Percentiles rank a stretch among this genome's conserved stretches.
Conservation (phyloP, 805 yeast genomes). For the Tetrapisispora pingtungensis region DNA sequence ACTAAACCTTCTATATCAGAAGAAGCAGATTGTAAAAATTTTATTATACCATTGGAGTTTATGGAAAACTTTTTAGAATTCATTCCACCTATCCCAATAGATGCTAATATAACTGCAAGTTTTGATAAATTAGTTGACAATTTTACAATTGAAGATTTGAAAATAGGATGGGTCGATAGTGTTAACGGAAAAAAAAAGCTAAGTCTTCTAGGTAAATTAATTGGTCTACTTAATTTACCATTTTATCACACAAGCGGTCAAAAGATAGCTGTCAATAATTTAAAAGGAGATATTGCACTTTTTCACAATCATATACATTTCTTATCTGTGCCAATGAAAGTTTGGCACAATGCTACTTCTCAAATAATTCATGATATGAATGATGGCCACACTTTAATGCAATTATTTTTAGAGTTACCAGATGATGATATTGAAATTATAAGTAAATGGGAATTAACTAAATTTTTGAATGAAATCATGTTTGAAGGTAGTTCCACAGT, state of each 20-base stretch:
- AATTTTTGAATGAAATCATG: constrained; percentile 36
- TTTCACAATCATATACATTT: constrained; percentile 33
- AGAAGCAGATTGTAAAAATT: background rate
- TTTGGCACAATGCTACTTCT: constrained; percentile 40
- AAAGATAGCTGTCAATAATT: constrained; percentile 26
- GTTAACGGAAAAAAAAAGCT: constrained; percentile 25
- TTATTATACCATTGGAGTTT: constrained; percentile 11
- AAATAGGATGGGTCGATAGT: constrained; percentile 28
- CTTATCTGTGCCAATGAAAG: constrained; percentile 34
- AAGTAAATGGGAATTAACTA: constrained; percentile 33
- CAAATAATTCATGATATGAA: constrained; percentile 19
- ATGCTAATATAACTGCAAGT: constrained; percentile 17
- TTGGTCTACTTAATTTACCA: constrained; percentile 27
- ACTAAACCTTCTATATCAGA: constrained; percentile 10
- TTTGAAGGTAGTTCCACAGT: constrained; percentile 31
- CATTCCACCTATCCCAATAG: constrained; percentile 14
- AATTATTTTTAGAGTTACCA: constrained; percentile 33
- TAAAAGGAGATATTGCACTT: constrained; percentile 36
- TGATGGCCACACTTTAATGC: constrained; percentile 21
- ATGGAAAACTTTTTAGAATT: constrained; percentile 10
- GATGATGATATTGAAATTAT: constrained; percentile 36
- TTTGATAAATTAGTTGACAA: constrained; percentile 25
- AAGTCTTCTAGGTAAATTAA: constrained; percentile 32
- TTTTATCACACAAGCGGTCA: constrained; percentile 19
- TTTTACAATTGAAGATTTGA: constrained; percentile 31